phyloP scores from a whole-genome alignment of 495 filamentous ascomycete species.

The Endocarpon pusillum region DNA sequence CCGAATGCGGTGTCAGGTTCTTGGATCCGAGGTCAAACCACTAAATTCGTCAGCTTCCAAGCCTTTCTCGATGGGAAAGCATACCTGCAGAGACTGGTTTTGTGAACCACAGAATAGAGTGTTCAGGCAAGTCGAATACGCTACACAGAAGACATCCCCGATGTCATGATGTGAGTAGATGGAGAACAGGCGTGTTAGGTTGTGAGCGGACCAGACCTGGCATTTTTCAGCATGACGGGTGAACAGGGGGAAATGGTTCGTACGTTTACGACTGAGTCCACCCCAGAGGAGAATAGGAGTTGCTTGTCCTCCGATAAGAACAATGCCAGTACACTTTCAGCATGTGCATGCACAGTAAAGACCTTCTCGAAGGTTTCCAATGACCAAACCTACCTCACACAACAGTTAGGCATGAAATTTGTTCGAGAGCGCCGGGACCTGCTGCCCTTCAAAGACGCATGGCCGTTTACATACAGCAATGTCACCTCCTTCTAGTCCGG shows the following conservation, averaged over 20 bases:
- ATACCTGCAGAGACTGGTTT: constrained; percentile 77
- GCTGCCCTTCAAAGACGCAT: too few relatives aligned
- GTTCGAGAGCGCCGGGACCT: too few relatives aligned
- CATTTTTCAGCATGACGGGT: constrained; percentile 14
- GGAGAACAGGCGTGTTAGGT: constrained; percentile 58
- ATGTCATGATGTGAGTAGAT: constrained; percentile 91
- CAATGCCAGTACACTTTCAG: constrained; percentile 74
- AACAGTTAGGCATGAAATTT: too few relatives aligned
- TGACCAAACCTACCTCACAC: constrained; percentile 49
- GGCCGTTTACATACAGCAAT: too few relatives aligned
- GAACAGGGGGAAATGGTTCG: constrained; percentile 17
- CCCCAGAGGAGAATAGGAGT: constrained; percentile 81
- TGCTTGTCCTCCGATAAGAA: constrained; percentile 55
- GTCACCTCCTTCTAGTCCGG: constrained; percentile 65
- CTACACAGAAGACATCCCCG: constrained; percentile 86
- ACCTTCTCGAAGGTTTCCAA: constrained; percentile 69
- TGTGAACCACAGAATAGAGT: constrained; percentile 87
- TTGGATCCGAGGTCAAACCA: constrained; percentile 45
- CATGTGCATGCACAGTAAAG: constrained; percentile 64
- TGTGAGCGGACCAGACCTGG: constrained; percentile 46
- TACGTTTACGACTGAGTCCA: constrained; percentile 85
- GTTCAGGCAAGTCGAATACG: constrained; percentile 59
- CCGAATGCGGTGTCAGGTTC: constrained; percentile 40
- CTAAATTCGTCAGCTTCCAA: constrained; percentile 12
- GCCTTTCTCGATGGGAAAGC: not conserved